Evolutionary conservation across 169 alveolate species (phyloP), one percentile per base, ranked within the genome.

Genomic region (Eimeria sp.): DNA sequence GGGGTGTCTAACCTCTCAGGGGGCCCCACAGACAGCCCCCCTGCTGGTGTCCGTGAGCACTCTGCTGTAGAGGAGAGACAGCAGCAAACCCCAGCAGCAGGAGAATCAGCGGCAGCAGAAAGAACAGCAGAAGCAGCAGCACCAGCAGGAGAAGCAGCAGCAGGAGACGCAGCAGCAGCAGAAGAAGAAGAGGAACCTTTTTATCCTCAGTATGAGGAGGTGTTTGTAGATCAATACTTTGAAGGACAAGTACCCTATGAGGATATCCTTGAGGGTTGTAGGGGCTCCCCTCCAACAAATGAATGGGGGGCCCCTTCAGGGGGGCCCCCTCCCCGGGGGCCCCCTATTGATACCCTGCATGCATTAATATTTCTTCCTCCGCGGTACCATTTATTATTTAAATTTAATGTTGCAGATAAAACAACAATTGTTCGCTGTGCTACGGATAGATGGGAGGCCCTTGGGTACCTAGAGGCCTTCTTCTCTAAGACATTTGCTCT

Each of bases 351-450:
- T 4, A 49, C 78, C 27, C 67, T 73, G 47, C 95, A 72, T n/a
- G 95, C 75, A 49, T 30, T 89, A 4, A 89, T 89, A 5, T 89
- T 89, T 75, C 58, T 89, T 43, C 95, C 95, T 11, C 95, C 95
- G 0, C 70, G 88, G 27, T 73, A 72, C 57, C 95, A 89, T 34
- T 43, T 89, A 34, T 73, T 89, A 30, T 40, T 89, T 20, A 89
- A 25, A 45, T 89, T 89, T 40, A 89, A 61, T 25, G 88, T 89
- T 25, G 67, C 95, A 4, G 20, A 49, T 5, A 47, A 54, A 16
- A 72, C 95, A 18, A 54, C 95, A 14, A 49, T 51, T 9, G 95
- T 89, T n/a, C 87, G 95, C n/a, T 18, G 76, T 22, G 95, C 88
- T 51, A 73, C 88, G 18, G 95, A 89, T 43, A 54, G 95, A 51